Evolutionary conservation across 2,329 filamentous ascomycete species (phyloP).

Genomic region (Aspergillus vadensis): DNA sequence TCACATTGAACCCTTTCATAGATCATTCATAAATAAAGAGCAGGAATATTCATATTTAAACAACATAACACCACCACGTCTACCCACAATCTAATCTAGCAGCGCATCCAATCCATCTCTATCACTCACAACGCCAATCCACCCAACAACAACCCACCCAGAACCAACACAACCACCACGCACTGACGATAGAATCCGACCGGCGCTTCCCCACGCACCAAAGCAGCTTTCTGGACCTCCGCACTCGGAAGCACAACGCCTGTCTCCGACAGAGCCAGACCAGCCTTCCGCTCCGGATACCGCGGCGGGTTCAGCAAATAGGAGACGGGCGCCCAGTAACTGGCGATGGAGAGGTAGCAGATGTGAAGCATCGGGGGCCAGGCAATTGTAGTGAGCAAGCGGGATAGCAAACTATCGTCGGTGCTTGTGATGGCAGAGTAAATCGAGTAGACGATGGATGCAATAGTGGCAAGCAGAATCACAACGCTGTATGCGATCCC

Average conservation of each 20-base stretch:
- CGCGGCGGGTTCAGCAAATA: slow-evolving; percentile 24
- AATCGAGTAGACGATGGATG: not conserved
- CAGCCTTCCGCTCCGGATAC: slow-evolving; percentile 10
- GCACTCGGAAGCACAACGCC: not conserved
- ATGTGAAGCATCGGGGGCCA: slow-evolving; percentile 30
- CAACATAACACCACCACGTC: not conserved
- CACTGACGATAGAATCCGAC: not conserved
- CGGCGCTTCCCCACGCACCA: not conserved
- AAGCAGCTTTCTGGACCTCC: not conserved
- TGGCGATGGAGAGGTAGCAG: slow-evolving; percentile 18
- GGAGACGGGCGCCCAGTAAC: slow-evolving; percentile 24
- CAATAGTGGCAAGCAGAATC: slow-evolving; percentile 15
- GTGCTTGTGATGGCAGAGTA: not conserved
- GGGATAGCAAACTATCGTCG: not conserved
- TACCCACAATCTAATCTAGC: no score
- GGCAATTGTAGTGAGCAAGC: slow-evolving; percentile 19
- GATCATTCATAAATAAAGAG: no score
- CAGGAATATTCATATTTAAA: no score
- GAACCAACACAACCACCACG: not conserved
- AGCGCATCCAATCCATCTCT: no score
- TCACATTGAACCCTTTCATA: no score
- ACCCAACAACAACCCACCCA: not conserved
- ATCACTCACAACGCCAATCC: not conserved
- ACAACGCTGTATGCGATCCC: slow-evolving; percentile 23
- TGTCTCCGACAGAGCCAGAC: not conserved